Evolutionary conservation across 2,329 filamentous ascomycete species (phyloP).

Genomic region (Aphanocladium album): DNA sequence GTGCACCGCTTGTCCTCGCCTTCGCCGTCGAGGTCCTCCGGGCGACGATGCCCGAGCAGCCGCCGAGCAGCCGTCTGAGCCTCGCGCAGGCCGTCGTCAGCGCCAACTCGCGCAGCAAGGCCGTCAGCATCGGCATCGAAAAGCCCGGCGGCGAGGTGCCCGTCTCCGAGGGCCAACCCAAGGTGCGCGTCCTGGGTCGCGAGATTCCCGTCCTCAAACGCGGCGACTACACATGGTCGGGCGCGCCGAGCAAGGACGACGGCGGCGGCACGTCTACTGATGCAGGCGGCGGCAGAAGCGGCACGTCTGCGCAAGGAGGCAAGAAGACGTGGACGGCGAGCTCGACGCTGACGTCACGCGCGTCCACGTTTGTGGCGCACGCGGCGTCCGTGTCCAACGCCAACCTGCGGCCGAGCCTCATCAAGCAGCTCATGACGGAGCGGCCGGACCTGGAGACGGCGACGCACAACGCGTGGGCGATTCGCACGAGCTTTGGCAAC

Average conservation of each 20-base stretch:
- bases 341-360: slow-evolving; percentile 44
- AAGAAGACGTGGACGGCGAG: slow-evolving; percentile 46
- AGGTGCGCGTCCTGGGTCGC: slow-evolving; percentile 65
- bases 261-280: neutral
- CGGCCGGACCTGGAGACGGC: slow-evolving; percentile 49
- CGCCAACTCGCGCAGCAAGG: slow-evolving; percentile 72
- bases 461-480: slow-evolving; percentile 54
- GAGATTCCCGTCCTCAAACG: slow-evolving; percentile 72
- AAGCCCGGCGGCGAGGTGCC: slow-evolving; percentile 64
- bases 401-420: slow-evolving; percentile 38
- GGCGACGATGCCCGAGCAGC: slow-evolving; percentile 81
- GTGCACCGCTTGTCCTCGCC: slow-evolving; percentile 76
- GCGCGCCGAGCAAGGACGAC: slow-evolving; percentile 14
- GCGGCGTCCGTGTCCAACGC: slow-evolving; percentile 32
- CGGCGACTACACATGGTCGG: slow-evolving; percentile 58
- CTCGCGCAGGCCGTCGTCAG: slow-evolving; percentile 80
- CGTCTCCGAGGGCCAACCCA: slow-evolving; percentile 71
- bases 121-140: slow-evolving; percentile 67
- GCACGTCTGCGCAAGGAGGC: slow-evolving; percentile 16
- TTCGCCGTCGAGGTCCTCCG: slow-evolving; percentile 71
- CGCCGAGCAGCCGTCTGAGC: slow-evolving; percentile 75
- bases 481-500: slow-evolving; percentile 29
- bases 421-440: slow-evolving; percentile 44
- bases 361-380: slow-evolving; percentile 55
- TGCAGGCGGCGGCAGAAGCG: slow-evolving; percentile 15